These are phyloP conservation scores for Tulasnella sp. DNA, from an alignment of 768 basidiomycete genomes.

Conservation along the genomic window DNA sequence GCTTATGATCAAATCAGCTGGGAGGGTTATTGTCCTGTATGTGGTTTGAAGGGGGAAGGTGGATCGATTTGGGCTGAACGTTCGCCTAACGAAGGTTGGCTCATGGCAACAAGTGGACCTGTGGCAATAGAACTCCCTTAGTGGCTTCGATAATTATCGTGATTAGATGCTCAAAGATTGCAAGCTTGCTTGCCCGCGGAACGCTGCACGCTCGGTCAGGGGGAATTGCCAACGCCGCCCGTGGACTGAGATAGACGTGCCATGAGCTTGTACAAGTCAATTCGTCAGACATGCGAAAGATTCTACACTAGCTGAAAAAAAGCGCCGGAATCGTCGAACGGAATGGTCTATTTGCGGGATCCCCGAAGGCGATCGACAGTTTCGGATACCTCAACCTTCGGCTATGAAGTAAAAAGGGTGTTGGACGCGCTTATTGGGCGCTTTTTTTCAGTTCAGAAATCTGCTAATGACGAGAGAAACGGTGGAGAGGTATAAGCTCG, in stretches of 20 bases:
- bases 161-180: neutral
- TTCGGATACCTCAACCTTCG: neutral
- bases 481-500: neutral
- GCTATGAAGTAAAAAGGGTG: neutral
- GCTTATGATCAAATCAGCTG: neutral
- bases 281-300: neutral
- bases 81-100: neutral
- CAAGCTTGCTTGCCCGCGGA: neutral
- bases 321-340: neutral
- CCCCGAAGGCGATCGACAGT: neutral
- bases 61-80: neutral
- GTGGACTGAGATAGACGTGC: neutral
- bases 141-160: neutral
- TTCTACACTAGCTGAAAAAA: neutral
- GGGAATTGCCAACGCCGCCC: neutral
- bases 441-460: neutral
- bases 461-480: neutral
- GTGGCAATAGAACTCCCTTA: neutral
- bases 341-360: neutral
- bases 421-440: neutral
- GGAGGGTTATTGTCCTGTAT: neutral
- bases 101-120: neutral
- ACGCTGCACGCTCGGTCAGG: neutral
- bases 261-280: neutral
- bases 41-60: neutral